A percentile compares a stretch with the other conserved stretches of the same genome.
Evolutionary conservation across 805 yeast genomes (phyloP).

Genomic region (Danielia reshetovae): DNA sequence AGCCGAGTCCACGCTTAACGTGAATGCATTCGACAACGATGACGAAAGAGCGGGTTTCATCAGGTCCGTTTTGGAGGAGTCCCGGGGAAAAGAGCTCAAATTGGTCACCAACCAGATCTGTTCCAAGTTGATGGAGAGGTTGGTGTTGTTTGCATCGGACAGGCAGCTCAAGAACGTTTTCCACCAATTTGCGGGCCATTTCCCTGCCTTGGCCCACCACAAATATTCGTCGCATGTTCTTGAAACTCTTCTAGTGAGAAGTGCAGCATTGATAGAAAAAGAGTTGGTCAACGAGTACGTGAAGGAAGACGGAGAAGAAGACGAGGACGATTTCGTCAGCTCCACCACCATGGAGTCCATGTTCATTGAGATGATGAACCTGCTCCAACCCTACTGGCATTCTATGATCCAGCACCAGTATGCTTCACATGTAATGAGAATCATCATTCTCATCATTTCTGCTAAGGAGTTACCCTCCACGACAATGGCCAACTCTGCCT

Average conservation of each 20-base stretch:
- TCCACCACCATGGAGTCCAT: constrained; percentile 60
- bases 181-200: constrained; percentile 67
- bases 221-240: constrained; percentile 92
- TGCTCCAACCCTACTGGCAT: constrained; percentile 55
- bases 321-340: constrained; percentile 30
- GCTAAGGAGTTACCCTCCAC: constrained; percentile 79
- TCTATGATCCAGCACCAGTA: constrained; percentile 71
- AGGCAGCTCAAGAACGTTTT: constrained; percentile 63
- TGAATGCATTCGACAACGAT: constrained; percentile 67
- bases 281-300: constrained; percentile 45
- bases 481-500: constrained; percentile 60
- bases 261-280: constrained; percentile 70
- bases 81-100: constrained; percentile 84
- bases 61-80: constrained; percentile 76
- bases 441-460: constrained; percentile 64
- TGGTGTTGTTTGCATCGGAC: constrained; percentile 63
- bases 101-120: constrained; percentile 92
- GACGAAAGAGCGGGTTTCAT: constrained; percentile 77
- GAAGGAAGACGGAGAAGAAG: constrained; percentile 35
- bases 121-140: constrained; percentile 86
- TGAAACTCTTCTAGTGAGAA: constrained; percentile 75
- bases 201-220: constrained; percentile 73
- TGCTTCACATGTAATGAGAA: constrained; percentile 82
- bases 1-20: constrained; percentile 81
- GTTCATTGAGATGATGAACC: constrained; percentile 62